These are phyloP conservation scores for Cladosporium sp. DNA, from an alignment of 2,329 filamentous ascomycete species.

Conservation along the genomic window DNA sequence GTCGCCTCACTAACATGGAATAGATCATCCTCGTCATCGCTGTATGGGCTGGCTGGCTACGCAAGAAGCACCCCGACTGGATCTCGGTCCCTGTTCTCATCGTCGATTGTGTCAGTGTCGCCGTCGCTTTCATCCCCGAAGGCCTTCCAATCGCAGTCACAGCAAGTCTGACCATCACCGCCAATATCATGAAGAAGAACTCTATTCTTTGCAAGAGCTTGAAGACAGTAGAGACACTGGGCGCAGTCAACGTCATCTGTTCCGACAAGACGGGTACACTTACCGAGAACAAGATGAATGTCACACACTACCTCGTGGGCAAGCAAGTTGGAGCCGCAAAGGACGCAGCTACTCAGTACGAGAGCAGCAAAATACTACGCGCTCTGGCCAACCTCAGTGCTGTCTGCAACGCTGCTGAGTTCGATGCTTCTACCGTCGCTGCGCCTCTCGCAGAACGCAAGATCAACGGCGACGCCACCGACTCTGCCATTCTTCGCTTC, in stretches of 20 bases:
- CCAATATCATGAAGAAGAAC: slow-evolving; percentile 71
- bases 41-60: slow-evolving; percentile 64
- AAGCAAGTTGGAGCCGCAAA: slow-evolving; percentile 45
- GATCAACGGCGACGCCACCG: slow-evolving; percentile 72
- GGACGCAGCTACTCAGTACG: slow-evolving; percentile 45
- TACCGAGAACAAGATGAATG: slow-evolving; percentile 48
- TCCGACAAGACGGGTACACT: slow-evolving; percentile 74
- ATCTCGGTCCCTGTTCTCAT: slow-evolving; percentile 70
- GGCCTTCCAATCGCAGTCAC: slow-evolving; percentile 68
- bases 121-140: slow-evolving; percentile 73
- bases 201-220: slow-evolving; percentile 76
- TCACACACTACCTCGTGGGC: slow-evolving; percentile 64
- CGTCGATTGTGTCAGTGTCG: slow-evolving; percentile 65
- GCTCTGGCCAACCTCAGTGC: slow-evolving; percentile 60
- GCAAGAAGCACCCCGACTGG: slow-evolving; percentile 61
- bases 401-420: slow-evolving; percentile 72
- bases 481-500: slow-evolving; percentile 69
- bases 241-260: slow-evolving; percentile 68
- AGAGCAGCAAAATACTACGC: slow-evolving; percentile 38
- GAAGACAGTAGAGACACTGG: slow-evolving; percentile 73
- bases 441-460: slow-evolving; percentile 58
- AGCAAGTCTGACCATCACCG: slow-evolving; percentile 66
- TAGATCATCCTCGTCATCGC: slow-evolving; percentile 45
- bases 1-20: background rate
- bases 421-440: slow-evolving; percentile 61